Evolutionary conservation across 371 early-diverging fungal species (phyloP).

Genomic region (Mucor velutinosus): DNA sequence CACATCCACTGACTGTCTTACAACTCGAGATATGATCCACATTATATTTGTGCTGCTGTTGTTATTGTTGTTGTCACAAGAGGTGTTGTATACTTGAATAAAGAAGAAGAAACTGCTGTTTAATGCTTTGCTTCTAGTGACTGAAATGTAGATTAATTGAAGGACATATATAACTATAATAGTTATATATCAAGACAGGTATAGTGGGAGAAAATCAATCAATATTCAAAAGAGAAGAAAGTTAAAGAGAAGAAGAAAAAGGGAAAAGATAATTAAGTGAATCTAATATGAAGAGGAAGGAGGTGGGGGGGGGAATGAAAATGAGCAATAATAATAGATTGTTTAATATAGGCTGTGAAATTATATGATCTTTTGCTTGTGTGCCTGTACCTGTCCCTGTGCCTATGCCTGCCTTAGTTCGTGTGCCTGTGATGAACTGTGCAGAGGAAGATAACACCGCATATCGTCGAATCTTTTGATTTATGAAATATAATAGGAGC

Average conservation of each 20-base stretch:
- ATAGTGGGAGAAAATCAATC: background rate
- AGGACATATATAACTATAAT: background rate
- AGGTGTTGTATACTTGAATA: background rate
- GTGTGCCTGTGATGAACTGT: background rate
- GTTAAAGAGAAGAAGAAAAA: background rate
- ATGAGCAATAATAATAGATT: background rate
- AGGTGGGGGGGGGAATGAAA: background rate
- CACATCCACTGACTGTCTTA: constrained; percentile 22
- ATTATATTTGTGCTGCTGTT: constrained; percentile 14
- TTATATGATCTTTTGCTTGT: background rate
- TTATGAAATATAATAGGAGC: background rate
- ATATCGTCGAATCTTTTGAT: background rate
- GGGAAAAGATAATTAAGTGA: background rate
- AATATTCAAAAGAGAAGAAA: background rate
- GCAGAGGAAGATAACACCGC: background rate
- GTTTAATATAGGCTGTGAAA: constrained; percentile 1
- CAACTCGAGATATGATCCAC: constrained; percentile 57
- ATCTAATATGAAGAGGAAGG: background rate
- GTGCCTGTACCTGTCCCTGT: background rate
- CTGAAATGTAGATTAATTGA: background rate
- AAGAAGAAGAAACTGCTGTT: background rate
- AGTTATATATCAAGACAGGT: background rate
- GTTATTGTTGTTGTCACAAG: constrained; percentile 4
- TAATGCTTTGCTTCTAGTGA: background rate
- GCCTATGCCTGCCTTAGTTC: background rate